A percentile compares a stretch with the other conserved stretches of the same genome.
These are phyloP conservation scores for Syzygium grande DNA, from an alignment of 345 rosid species.

Conservation along the genomic window DNA sequence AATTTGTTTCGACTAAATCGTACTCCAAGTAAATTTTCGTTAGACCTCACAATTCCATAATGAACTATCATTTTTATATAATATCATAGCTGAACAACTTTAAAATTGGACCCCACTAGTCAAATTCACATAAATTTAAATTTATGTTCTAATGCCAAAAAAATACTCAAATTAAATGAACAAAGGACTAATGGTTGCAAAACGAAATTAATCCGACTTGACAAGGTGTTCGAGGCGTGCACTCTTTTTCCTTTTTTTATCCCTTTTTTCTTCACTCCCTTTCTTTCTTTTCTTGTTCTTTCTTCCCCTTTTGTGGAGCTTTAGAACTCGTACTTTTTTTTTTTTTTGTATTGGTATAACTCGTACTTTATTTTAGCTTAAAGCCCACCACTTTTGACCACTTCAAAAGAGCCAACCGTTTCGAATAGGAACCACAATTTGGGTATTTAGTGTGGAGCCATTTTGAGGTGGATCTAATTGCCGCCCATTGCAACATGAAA, in stretches of 20 bases:
- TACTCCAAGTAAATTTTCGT: neutral
- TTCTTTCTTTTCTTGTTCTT: neutral
- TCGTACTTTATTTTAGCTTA: neutral
- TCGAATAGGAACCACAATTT: neutral
- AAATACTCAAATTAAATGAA: neutral
- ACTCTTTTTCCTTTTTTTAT: neutral
- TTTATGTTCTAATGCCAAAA: neutral
- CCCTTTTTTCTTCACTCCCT: neutral
- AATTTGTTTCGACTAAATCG: neutral
- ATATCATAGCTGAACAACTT: neutral
- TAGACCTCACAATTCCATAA: neutral
- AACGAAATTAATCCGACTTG: neutral
- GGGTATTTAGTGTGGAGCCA: neutral
- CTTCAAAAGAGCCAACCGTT: neutral
- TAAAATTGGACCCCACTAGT: rapidly evolving
- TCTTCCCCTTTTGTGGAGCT: neutral
- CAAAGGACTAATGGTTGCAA: neutral
- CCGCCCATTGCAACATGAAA: neutral
- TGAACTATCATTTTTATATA: neutral
- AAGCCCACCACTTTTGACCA: neutral
- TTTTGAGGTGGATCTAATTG: neutral
- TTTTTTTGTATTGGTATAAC: neutral
- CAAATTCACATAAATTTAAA: neutral
- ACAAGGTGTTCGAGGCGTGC: neutral
- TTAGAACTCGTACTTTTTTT: neutral